A percentile compares a stretch with the other conserved stretches of the same genome.
Conservation (phyloP, 1,284 basidiomycete genomes). For the Coniferiporia weirii region DNA sequence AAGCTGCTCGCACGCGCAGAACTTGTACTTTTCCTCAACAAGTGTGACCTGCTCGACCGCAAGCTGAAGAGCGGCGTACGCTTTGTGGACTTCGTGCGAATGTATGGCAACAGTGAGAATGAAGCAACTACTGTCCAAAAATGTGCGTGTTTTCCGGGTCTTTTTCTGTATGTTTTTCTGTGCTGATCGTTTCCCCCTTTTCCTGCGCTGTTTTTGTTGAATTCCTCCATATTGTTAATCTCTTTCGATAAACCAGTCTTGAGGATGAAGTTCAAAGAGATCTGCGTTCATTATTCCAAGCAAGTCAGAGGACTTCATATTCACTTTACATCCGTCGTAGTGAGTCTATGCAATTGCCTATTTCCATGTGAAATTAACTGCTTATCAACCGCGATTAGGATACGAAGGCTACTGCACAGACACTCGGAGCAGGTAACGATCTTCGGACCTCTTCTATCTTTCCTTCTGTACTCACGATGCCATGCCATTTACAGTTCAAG, state of each 20-base stretch:
- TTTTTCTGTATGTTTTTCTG: not conserved
- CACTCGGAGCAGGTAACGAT: constrained; percentile 32
- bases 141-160: constrained; percentile 40
- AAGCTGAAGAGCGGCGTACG: constrained; percentile 32
- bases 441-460: constrained; percentile 2
- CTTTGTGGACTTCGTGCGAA: constrained; percentile 37
- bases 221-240: not conserved
- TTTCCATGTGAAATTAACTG: not conserved
- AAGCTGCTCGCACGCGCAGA: constrained; percentile 52
- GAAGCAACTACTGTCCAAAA: constrained; percentile 48
- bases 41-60: constrained; percentile 47
- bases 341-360: constrained; percentile 29
- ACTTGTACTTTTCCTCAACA: constrained; percentile 63
- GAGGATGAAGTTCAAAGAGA: constrained; percentile 58
- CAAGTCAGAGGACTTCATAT: constrained; percentile 46
- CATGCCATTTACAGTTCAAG: constrained; percentile 38
- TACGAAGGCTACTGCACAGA: constrained; percentile 37
- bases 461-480: constrained; percentile 4
- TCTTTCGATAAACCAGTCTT: constrained; percentile 42
- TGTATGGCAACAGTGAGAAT: constrained; percentile 58
- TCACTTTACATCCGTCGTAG: constrained; percentile 57
- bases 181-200: not conserved
- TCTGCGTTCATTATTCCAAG: constrained; percentile 43
- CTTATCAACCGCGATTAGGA: constrained; percentile 28
- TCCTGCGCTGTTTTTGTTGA: not conserved